Conservation (phyloP, 768 basidiomycete species). For the Psilocybe sp. region DNA sequence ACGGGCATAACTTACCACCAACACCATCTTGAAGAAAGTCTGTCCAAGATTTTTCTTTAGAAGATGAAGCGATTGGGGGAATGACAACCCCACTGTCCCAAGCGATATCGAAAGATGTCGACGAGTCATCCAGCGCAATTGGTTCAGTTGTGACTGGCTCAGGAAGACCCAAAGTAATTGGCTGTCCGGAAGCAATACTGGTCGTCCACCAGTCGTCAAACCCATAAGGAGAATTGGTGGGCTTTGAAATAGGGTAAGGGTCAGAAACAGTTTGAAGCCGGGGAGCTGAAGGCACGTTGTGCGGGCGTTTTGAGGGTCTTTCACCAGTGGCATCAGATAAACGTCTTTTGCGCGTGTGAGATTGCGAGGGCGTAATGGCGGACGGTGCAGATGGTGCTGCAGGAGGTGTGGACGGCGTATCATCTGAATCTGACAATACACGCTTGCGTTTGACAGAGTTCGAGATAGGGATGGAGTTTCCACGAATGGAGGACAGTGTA, state of each 20-base stretch:
- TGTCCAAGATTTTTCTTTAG: too few species aligned
- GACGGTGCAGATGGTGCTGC: not conserved
- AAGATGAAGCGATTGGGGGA: too few species aligned
- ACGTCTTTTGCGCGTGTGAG: constrained; percentile 31
- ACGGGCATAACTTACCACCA: too few species aligned
- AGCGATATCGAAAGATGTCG: too few species aligned
- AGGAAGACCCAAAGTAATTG: not conserved
- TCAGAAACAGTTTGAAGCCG: constrained; percentile 26
- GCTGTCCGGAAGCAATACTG: constrained; percentile 12
- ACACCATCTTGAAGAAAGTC: too few species aligned
- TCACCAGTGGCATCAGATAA: constrained; percentile 28
- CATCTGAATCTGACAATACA: not conserved
- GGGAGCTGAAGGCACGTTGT: constrained; percentile 13
- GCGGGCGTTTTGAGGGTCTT: constrained; percentile 24
- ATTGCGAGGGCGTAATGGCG: not conserved
- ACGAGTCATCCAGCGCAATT: too few species aligned
- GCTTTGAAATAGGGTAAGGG: constrained; percentile 18
- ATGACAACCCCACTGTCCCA: too few species aligned
- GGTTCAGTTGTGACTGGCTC: too few species aligned
- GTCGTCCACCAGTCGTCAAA: constrained; percentile 33
- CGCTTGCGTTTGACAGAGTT: not conserved
- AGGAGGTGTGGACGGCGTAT: not conserved
- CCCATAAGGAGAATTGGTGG: not conserved
- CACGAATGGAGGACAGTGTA: too few species aligned
- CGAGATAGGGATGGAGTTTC: not conserved